Base-by-base conservation (phyloP, 441 rosid species). In the Isatis lusitanica region DNA sequence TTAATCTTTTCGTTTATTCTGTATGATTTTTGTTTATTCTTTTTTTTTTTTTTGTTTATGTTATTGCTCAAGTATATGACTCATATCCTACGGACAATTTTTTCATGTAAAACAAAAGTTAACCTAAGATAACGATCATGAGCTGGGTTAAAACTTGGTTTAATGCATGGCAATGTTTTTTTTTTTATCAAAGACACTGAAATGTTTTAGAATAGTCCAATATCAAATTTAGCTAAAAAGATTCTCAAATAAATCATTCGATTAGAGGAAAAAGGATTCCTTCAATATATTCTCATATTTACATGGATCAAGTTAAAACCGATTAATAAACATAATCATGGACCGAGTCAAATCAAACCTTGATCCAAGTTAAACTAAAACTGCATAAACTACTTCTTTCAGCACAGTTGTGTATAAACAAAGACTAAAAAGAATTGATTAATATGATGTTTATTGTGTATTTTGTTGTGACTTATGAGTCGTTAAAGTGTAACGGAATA, bases 401-500 rank as follows among this genome's bases (percentile, higher is more conserved):
- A 44, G 13, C 39, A 50, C 1, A 61, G 35, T 5, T 30, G 5
- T 24, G 61, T 24, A 10, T 43, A 75, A 55, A 55, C 52, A 44
- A 69, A 42, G 73, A 60, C 68, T 5, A 21, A 15, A 61, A 43
- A 4, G 30, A 31, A 33, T 48, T 17, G 40, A 42, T 52, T 51
- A 68, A 26, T 35, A 36, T 39, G 5, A 18, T 69, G 60, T 46
- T 43, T 35, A 61, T 43, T 36, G 59, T 62, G 31, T 26, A 15
- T 15, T 68, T 51, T 17, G 30, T 70, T 75, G 70, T 17, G 53
- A 63, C 65, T 69, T 74, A 50, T 43, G 64, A 38, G 61, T 76
- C 57, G 79, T 47, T 70, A 69, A 63, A 76, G 71, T 39, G 31
- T 76, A 48, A 48, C 67, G 47, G 71, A 76, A 76, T 70, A 76